phyloP scores from a whole-genome alignment of 768 basidiomycete species.

The Gymnopilus dilepis region DNA sequence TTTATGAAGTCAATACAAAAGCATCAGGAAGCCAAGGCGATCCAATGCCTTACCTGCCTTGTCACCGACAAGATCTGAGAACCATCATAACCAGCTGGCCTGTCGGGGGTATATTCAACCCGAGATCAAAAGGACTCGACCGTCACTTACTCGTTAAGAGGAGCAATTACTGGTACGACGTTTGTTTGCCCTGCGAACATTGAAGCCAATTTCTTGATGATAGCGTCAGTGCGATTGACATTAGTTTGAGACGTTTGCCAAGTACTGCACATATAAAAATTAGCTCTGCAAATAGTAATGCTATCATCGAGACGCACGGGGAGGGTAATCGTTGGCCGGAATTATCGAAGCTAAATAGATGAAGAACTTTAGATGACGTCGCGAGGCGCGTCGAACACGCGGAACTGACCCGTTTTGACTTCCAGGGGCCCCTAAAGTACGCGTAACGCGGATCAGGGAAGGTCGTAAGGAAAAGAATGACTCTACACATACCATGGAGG shows the following conservation, averaged over 20 bases:
- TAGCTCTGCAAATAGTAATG: not conserved
- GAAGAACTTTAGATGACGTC: conserved; percentile 6
- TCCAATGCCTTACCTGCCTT: conserved; percentile 38
- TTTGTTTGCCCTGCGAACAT: conserved; percentile 59
- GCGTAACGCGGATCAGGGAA: not conserved
- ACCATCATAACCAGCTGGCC: conserved; percentile 76
- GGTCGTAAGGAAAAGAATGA: not conserved
- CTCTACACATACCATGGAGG: conserved; percentile 53
- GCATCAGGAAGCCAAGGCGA: not conserved
- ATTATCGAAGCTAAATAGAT: conserved; percentile 69
- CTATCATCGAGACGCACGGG: conserved; percentile 45
- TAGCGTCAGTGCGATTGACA: conserved; percentile 65
- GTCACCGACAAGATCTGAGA: conserved; percentile 52
- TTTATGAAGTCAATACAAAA: conserved; percentile 31
- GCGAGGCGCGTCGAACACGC: not conserved
- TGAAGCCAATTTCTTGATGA: conserved; percentile 66
- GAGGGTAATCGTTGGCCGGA: conserved; percentile 67
- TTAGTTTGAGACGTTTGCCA: conserved; percentile 76
- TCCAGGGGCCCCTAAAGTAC: conserved; percentile 65
- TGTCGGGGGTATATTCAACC: conserved; percentile 30
- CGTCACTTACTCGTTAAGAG: conserved; percentile 73
- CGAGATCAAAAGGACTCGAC: not conserved
- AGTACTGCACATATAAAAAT: conserved; percentile 27
- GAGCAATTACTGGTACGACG: conserved; percentile 71
- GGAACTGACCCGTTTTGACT: conserved; percentile 78